Conservation (phyloP, 352 stramenopile species). For the Thalassiosira mediterranea region DNA sequence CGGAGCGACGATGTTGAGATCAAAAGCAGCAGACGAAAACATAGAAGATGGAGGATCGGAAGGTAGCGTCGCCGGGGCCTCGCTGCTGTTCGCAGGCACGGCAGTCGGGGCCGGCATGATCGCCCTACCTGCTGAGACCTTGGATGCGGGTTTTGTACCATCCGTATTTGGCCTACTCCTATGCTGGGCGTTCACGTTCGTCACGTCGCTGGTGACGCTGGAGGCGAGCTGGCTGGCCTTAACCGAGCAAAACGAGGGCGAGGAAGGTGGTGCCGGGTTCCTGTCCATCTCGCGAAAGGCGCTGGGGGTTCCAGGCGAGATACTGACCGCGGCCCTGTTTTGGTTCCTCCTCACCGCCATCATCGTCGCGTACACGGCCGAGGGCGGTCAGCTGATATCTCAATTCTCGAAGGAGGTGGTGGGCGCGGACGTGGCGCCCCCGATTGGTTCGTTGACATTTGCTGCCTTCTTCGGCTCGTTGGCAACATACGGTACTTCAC, state of each 20-base stretch:
- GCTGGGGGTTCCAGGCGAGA: conserved; percentile 46
- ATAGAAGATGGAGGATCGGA: not conserved
- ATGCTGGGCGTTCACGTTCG: conserved; percentile 76
- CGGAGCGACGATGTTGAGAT: too few relatives aligned
- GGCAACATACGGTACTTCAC: conserved; percentile 46
- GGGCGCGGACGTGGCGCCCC: conserved; percentile 12
- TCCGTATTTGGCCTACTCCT: conserved; percentile 57
- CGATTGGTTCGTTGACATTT: conserved; percentile 56
- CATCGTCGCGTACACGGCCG: conserved; percentile 76
- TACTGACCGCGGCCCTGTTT: conserved; percentile 70
- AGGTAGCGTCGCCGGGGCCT: conserved; percentile 55
- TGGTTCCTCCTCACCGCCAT: conserved; percentile 82
- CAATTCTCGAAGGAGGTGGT: conserved; percentile 44
- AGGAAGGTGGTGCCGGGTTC: conserved; percentile 38
- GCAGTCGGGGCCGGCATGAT: conserved; percentile 76
- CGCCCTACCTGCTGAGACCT: conserved; percentile 72
- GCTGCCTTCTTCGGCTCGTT: conserved; percentile 57
- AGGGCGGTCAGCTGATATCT: conserved; percentile 66
- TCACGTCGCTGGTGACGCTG: conserved; percentile 73
- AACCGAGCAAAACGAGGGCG: conserved; percentile 12
- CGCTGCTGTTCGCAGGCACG: conserved; percentile 61
- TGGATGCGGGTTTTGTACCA: conserved; percentile 63
- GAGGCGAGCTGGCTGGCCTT: conserved; percentile 69
- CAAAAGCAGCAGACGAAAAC: too few relatives aligned
- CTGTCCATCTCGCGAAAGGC: conserved; percentile 50